These are phyloP conservation scores for Rosellinia necatrix DNA, from an alignment of 2,329 filamentous ascomycete species.

Conservation along the genomic window DNA sequence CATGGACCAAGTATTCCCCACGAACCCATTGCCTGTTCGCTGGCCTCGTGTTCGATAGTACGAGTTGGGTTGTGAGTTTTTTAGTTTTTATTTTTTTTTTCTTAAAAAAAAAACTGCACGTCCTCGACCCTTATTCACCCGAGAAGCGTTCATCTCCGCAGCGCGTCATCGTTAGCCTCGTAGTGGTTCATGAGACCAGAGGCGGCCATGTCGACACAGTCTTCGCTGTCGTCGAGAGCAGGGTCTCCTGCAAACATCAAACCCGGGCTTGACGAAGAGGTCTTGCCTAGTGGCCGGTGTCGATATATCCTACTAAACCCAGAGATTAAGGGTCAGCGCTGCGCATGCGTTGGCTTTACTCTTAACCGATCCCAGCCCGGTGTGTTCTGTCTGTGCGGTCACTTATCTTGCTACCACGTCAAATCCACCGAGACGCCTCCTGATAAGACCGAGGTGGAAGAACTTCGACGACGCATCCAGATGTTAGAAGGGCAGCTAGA, in stretches of 20 bases:
- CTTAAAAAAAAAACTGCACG: no score
- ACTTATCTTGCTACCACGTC: constrained; percentile 63
- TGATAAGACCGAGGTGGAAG: constrained; percentile 53
- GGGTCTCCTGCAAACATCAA: constrained; percentile 27
- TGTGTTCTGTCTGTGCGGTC: constrained; percentile 62
- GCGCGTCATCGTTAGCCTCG: neutral
- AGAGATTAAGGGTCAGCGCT: constrained; percentile 61
- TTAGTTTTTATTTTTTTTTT: no score
- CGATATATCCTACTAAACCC: constrained; percentile 62
- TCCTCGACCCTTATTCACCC: constrained; percentile 1
- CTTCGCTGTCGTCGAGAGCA: constrained; percentile 38
- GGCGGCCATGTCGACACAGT: constrained; percentile 33
- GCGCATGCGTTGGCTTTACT: constrained; percentile 62
- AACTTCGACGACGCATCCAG: constrained; percentile 52
- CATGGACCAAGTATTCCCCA: constrained; percentile 40
- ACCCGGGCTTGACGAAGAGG: constrained; percentile 47
- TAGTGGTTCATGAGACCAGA: constrained; percentile 11
- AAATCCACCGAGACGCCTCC: constrained; percentile 50
- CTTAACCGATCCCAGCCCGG: constrained; percentile 59
- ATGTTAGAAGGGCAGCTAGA: constrained; percentile 51
- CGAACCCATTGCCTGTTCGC: constrained; percentile 31
- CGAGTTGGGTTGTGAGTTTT: constrained; percentile 29
- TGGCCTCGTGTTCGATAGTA: constrained; percentile 37
- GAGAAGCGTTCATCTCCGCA: neutral
- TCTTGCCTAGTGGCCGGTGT: constrained; percentile 61